Percentiles rank a stretch among this genome's conserved stretches.
phyloP scores from a whole-genome alignment of 78 protist species.

The Anaeramoeba flamelloides region DNA sequence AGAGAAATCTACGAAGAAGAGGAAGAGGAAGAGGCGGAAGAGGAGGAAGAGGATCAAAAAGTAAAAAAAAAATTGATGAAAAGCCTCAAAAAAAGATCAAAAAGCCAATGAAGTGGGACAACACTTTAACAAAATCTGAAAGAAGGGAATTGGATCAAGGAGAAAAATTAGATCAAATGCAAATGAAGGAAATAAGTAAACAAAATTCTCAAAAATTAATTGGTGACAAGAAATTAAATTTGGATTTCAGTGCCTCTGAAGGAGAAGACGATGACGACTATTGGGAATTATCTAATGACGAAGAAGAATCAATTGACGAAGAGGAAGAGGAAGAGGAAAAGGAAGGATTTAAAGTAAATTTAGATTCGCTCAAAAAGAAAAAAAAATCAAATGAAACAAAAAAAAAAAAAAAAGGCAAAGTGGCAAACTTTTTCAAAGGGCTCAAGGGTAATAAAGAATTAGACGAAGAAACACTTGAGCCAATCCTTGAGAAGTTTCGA shows the following conservation, averaged over 20 bases:
- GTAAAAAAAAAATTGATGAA: no score
- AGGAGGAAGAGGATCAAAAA: no score
- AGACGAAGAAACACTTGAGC: conserved; percentile 30
- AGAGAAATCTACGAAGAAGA: no score
- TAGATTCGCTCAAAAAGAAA: no score
- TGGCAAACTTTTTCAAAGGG: background rate
- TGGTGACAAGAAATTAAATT: background rate
- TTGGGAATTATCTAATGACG: background rate
- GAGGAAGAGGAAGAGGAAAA: background rate
- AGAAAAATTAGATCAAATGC: background rate
- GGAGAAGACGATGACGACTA: background rate
- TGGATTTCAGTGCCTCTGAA: background rate
- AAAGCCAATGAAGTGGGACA: no score
- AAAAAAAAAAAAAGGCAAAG: background rate
- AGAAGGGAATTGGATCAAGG: background rate
- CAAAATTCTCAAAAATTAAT: background rate
- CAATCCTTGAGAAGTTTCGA: conserved; percentile 32
- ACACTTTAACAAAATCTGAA: no score
- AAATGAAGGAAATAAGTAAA: background rate
- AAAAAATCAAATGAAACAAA: background rate
- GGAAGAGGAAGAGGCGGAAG: no score
- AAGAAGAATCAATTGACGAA: background rate
- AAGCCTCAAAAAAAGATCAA: no score
- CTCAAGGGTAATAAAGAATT: background rate
- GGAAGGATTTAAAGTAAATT: no score